Conservation (phyloP, 495 filamentous ascomycete genomes). For the Patellaria atrata region DNA sequence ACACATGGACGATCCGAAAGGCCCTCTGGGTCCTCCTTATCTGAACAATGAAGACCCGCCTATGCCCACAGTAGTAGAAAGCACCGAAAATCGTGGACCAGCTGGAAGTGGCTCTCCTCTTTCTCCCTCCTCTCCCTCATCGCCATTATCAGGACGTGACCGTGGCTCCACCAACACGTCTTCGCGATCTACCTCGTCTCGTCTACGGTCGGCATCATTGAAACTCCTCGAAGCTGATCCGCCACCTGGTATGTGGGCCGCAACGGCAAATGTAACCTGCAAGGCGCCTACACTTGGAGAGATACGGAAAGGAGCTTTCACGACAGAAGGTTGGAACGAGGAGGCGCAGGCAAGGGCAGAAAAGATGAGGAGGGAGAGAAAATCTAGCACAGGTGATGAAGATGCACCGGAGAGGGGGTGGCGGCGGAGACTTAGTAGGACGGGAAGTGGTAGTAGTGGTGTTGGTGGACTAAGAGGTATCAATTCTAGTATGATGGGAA, state of each 20-base stretch:
- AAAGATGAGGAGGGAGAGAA: conserved; percentile 7
- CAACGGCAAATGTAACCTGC: conserved; percentile 29
- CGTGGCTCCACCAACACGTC: conserved; percentile 21
- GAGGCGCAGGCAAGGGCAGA: conserved; percentile 18
- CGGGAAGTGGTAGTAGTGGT: neutral
- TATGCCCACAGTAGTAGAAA: no score
- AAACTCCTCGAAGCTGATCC: conserved; percentile 34
- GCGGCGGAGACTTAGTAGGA: conserved; percentile 6
- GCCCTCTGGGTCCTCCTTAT: no score
- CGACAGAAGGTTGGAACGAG: conserved; percentile 28
- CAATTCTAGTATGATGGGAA: conserved; percentile 1
- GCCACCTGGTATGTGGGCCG: conserved; percentile 39
- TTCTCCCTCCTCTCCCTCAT: no score
- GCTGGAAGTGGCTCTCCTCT: no score
- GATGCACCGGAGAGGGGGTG: conserved; percentile 13
- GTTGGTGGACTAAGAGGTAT: neutral
- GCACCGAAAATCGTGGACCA: no score
- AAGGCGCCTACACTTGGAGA: conserved; percentile 32
- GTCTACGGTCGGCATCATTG: conserved; percentile 29
- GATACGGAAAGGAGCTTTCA: conserved; percentile 30
- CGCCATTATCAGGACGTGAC: no score
- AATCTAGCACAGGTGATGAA: conserved; percentile 10
- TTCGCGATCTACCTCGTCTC: conserved; percentile 15
- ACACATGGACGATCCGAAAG: no score
- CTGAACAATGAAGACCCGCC: no score